A percentile compares a stretch with the other conserved stretches of the same genome.
Evolutionary conservation across 2,329 filamentous ascomycete species (phyloP).

Genomic region (Epichloe sylvatica): DNA sequence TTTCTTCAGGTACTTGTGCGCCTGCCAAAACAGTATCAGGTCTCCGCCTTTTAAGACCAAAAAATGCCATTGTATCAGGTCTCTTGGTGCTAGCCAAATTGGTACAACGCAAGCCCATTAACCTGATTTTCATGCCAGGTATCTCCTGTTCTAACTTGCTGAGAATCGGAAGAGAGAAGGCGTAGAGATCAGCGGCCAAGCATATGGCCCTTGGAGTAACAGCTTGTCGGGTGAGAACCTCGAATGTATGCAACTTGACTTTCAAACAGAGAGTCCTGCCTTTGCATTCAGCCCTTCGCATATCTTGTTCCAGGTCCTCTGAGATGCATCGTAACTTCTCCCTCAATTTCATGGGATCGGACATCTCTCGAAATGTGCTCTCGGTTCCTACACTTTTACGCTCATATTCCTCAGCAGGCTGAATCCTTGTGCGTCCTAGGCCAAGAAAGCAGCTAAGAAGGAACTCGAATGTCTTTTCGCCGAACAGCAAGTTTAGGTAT

Average conservation of each 20-base stretch:
- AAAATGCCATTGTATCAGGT: conserved; percentile 62
- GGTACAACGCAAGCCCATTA: conserved; percentile 83
- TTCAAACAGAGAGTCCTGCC: conserved; percentile 87
- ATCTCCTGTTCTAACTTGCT: conserved; percentile 72
- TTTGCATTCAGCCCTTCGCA: conserved; percentile 67
- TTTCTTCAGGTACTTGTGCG: conserved; percentile 12
- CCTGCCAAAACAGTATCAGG: conserved; percentile 8
- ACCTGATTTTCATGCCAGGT: conserved; percentile 60
- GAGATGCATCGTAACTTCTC: conserved; percentile 70
- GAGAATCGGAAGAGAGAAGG: conserved; percentile 68
- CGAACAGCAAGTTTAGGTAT: conserved; percentile 64
- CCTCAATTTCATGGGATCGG: conserved; percentile 50
- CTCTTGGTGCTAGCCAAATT: conserved; percentile 79
- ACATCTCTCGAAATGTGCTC: conserved; percentile 74
- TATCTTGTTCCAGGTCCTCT: conserved; percentile 74
- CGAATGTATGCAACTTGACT: conserved; percentile 86
- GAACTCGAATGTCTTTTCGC: conserved; percentile 82
- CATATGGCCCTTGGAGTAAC: conserved; percentile 59
- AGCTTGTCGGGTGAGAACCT: conserved; percentile 74
- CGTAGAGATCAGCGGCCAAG: conserved; percentile 70
- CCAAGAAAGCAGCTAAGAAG: conserved; percentile 74
- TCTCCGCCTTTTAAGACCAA: conserved; percentile 42
- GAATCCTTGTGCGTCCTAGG: conserved; percentile 69
- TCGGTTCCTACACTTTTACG: conserved; percentile 91
- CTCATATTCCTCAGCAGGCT: conserved; percentile 79